Conservation (phyloP, 371 early-diverging fungal genomes). For the Capillidium heterosporum region DNA sequence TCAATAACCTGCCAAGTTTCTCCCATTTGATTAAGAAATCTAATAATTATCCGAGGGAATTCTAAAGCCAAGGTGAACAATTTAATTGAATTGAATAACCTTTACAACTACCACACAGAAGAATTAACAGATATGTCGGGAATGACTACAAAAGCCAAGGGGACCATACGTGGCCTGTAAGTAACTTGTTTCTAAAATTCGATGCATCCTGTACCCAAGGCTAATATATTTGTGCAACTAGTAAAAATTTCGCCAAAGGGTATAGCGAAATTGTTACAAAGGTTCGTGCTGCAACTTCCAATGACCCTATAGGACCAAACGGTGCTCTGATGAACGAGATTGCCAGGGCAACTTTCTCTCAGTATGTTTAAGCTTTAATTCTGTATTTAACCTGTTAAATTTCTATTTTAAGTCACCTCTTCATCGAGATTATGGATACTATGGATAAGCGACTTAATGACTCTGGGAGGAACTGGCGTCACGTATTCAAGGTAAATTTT, state of each 20-base stretch:
- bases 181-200: background rate
- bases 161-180: conserved; percentile 4
- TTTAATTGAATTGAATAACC: too few relatives aligned
- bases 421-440: conserved; percentile 92
- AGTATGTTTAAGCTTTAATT: conserved; percentile 31
- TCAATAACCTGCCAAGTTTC: too few relatives aligned
- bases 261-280: conserved; percentile 90
- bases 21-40: too few relatives aligned
- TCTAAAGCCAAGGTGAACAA: too few relatives aligned
- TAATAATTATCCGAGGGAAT: too few relatives aligned
- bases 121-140: background rate
- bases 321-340: conserved; percentile 76
- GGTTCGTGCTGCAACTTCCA: conserved; percentile 87
- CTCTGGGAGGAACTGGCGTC: conserved; percentile 94
- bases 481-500: conserved; percentile 76
- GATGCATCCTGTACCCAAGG: too few relatives aligned
- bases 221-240: conserved; percentile 12
- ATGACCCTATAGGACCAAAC: conserved; percentile 78
- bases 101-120: too few relatives aligned
- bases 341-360: conserved; percentile 65
- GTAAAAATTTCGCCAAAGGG: conserved; percentile 91
- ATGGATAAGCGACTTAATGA: conserved; percentile 92
- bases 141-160: background rate
- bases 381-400: background rate
- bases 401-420: conserved; percentile 47